Percentiles rank a stretch among this genome's conserved stretches.
These are phyloP conservation scores for Rosa lucieae DNA, from an alignment of 306 rosid genomes.

Conservation along the genomic window DNA sequence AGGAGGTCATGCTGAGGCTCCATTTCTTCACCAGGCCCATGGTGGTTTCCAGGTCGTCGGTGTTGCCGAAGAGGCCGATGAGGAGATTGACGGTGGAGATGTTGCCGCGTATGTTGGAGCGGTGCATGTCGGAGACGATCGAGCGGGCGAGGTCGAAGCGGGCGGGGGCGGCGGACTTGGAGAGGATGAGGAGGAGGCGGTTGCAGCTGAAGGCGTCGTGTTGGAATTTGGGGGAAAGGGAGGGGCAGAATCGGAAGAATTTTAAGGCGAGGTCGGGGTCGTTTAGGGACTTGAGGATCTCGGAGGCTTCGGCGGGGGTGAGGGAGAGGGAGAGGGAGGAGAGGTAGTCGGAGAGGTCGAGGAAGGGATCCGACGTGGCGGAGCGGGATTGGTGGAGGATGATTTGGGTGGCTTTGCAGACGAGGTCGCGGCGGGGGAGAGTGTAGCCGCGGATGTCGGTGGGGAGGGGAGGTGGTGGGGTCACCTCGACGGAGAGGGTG, in stretches of 20 bases:
- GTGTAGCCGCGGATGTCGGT: slow-evolving; percentile 65
- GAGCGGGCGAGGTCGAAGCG: slow-evolving; percentile 53
- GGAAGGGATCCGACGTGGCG: slow-evolving; percentile 53
- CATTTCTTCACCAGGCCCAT: slow-evolving; percentile 68
- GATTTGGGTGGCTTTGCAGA: slow-evolving; percentile 75
- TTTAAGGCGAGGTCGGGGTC: slow-evolving; percentile 59
- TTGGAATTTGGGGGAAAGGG: slow-evolving; percentile 57
- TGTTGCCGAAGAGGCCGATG: slow-evolving; percentile 58
- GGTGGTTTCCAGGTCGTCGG: slow-evolving; percentile 51
- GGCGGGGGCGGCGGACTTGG: slow-evolving; percentile 55
- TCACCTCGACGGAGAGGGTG: slow-evolving; percentile 72
- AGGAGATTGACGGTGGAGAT: slow-evolving; percentile 84
- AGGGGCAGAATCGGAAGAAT: slow-evolving; percentile 79
- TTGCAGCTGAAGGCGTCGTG: slow-evolving; percentile 75
- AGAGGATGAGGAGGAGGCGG: slow-evolving; percentile 81
- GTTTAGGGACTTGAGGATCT: slow-evolving; percentile 70
- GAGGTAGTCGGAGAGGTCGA: slow-evolving; percentile 71
- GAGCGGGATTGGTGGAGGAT: slow-evolving; percentile 48
- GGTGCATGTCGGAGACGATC: slow-evolving; percentile 61
- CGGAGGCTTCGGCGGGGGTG: slow-evolving; percentile 76
- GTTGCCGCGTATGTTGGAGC: slow-evolving; percentile 46
- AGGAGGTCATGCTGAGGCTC: slow-evolving; percentile 63
- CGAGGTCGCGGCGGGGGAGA: slow-evolving; percentile 77
- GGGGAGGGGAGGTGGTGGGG: slow-evolving; percentile 55
- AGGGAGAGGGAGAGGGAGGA: slow-evolving; percentile 61